These are phyloP conservation scores for Micractinium sp. DNA, from an alignment of 139 green algal genomes.

Conservation along the genomic window DNA sequence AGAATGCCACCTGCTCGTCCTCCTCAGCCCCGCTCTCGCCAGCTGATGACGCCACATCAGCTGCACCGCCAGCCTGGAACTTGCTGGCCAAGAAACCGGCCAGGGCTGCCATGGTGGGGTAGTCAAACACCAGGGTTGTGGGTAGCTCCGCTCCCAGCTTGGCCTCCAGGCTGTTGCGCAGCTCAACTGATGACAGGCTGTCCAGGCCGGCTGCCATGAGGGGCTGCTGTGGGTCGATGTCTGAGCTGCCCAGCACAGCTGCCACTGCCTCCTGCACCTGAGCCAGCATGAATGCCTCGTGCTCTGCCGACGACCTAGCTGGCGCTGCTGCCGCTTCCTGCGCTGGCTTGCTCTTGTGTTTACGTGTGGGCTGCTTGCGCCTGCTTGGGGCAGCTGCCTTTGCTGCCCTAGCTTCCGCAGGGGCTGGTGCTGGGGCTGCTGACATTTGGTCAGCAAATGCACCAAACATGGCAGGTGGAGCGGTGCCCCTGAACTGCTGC, in stretches of 20 bases:
- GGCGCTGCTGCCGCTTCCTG: neutral
- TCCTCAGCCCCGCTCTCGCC: neutral
- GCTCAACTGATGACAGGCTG: slow-evolving; percentile 79
- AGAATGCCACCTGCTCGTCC: neutral
- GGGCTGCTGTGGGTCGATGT: slow-evolving; percentile 34
- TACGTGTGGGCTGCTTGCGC: neutral
- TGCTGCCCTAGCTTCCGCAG: neutral
- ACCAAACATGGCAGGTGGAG: slow-evolving; percentile 32
- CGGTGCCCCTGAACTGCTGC: slow-evolving; percentile 31
- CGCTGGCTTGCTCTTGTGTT: neutral
- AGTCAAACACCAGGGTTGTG: slow-evolving; percentile 84
- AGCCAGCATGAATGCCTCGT: slow-evolving; percentile 24
- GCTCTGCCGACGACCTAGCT: neutral
- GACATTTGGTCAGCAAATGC: slow-evolving; percentile 16
- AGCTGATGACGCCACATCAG: neutral
- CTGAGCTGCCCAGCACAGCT: slow-evolving; percentile 28
- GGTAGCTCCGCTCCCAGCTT: slow-evolving; percentile 73
- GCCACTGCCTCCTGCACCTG: slow-evolving; percentile 37
- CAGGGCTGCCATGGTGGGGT: slow-evolving; percentile 67
- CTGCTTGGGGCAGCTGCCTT: too few species aligned
- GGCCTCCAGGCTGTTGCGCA: slow-evolving; percentile 74
- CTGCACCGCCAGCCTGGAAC: neutral
- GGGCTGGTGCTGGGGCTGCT: neutral
- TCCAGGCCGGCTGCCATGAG: slow-evolving; percentile 70
- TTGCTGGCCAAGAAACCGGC: slow-evolving; percentile 53